Conservation (phyloP, 345 rosid species). For the Citrus mangshanensis region DNA sequence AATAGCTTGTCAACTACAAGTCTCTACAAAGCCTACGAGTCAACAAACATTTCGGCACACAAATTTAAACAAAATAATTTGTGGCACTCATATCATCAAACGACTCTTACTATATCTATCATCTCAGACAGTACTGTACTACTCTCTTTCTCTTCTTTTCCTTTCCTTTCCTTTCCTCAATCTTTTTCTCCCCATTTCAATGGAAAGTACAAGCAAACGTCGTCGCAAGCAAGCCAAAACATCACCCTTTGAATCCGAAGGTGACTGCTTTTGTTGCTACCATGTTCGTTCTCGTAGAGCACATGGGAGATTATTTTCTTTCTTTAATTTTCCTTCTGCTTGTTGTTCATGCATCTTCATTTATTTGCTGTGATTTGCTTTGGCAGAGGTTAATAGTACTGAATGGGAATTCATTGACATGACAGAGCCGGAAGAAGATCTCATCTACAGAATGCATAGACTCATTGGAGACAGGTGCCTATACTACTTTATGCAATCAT, state of each 20-base stretch:
- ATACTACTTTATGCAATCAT: neutral
- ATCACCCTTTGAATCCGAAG: constrained; percentile 2
- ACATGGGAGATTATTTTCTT: neutral
- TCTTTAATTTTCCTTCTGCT: neutral
- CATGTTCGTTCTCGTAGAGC: constrained; percentile 8
- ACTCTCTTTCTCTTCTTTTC: neutral
- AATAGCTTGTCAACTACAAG: constrained; percentile 22
- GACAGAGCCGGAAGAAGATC: constrained; percentile 69
- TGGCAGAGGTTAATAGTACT: constrained; percentile 57
- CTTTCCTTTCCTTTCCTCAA: neutral
- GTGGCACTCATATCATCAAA: too few relatives aligned
- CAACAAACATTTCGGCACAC: constrained; percentile 6
- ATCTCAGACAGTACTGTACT: neutral
- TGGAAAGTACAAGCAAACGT: constrained; percentile 6
- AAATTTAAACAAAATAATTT: neutral
- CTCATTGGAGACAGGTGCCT: constrained; percentile 65
- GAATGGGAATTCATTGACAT: constrained; percentile 59
- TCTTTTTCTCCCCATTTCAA: neutral
- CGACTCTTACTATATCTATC: too few relatives aligned
- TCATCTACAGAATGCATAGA: constrained; percentile 59
- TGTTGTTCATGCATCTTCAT: neutral
- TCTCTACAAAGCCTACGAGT: constrained; percentile 25
- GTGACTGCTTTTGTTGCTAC: neutral
- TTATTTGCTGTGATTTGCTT: neutral
- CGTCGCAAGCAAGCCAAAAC: neutral